Evolutionary conservation across 495 filamentous ascomycete species (phyloP).

Genomic region (Aspergillus haitiensis): DNA sequence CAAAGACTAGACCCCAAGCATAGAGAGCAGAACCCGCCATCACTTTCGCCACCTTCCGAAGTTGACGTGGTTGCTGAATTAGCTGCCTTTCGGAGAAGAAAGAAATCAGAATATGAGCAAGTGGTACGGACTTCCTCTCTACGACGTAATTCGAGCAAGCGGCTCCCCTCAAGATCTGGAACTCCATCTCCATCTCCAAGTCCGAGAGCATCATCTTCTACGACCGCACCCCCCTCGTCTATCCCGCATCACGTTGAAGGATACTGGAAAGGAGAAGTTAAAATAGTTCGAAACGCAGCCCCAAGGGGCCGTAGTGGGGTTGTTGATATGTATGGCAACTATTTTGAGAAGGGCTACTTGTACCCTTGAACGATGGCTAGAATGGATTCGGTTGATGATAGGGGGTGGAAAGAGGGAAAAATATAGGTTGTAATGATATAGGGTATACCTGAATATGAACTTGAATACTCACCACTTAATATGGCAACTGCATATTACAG

Average conservation of each 20-base stretch:
- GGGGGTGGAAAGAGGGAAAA: background rate
- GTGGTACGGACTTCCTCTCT: slow-evolving; percentile 31
- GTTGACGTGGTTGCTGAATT: slow-evolving; percentile 52
- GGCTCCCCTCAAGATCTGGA: slow-evolving; percentile 14
- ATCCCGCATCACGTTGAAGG: slow-evolving; percentile 47
- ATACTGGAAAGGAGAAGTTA: slow-evolving; percentile 57
- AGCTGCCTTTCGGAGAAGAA: slow-evolving; percentile 46
- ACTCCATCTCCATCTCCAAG: slow-evolving; percentile 21
- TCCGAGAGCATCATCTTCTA: background rate
- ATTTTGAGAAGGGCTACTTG: slow-evolving; percentile 54
- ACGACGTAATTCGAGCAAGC: slow-evolving; percentile 29
- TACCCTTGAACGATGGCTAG: slow-evolving; percentile 40
- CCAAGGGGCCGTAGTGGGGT: slow-evolving; percentile 45
- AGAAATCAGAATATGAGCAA: slow-evolving; percentile 48
- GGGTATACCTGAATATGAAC: background rate
- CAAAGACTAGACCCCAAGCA: background rate
- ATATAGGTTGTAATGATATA: too few species aligned
- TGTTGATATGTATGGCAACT: slow-evolving; percentile 56
- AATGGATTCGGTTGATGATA: background rate
- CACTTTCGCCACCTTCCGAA: slow-evolving; percentile 15
- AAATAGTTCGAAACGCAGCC: slow-evolving; percentile 47
- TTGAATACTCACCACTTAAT: background rate
- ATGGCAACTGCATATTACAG: background rate
- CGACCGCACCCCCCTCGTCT: slow-evolving; percentile 25
- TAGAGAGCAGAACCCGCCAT: background rate